Conservation (phyloP, 1,284 basidiomycete genomes). For the Papiliotrema nemorosa region DNA sequence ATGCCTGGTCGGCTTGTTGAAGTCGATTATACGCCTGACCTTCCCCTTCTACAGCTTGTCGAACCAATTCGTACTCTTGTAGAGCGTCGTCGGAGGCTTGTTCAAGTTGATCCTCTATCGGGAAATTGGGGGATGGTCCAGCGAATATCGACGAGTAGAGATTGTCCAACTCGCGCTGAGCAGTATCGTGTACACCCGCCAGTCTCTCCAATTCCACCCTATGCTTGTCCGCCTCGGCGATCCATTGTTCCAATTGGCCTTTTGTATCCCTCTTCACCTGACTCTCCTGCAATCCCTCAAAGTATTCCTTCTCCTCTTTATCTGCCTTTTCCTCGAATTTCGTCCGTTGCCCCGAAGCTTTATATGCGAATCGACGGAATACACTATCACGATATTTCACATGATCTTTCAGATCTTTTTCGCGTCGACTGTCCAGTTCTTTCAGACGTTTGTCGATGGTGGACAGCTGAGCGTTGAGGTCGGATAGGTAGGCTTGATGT, state of each 20-base stretch:
- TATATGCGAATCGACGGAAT: not conserved
- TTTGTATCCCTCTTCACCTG: constrained; percentile 16
- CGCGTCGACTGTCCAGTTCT: not conserved
- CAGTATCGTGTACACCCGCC: constrained; percentile 7
- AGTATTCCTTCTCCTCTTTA: constrained; percentile 26
- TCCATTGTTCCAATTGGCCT: constrained; percentile 14
- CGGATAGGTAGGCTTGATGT: not conserved
- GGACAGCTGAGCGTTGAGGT: not conserved
- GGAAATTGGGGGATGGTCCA: constrained; percentile 18
- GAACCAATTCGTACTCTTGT: not conserved
- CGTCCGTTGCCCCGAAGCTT: constrained; percentile 2
- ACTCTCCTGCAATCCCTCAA: constrained; percentile 19
- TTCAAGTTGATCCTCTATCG: constrained; percentile 21
- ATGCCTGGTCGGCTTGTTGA: not conserved
- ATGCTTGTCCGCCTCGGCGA: not conserved
- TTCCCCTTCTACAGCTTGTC: not conserved
- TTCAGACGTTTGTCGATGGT: not conserved
- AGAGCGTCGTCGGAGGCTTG: not conserved
- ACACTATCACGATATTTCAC: not conserved
- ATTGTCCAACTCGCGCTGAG: constrained; percentile 10
- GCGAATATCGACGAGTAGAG: constrained; percentile 17
- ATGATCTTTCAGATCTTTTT: not conserved
- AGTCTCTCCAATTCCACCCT: not conserved
- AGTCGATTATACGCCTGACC: not conserved
- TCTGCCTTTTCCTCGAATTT: constrained; percentile 13